Evolutionary conservation across 108 stramenopile species (phyloP).

Genomic region (Pseudonitzschia pungens): DNA sequence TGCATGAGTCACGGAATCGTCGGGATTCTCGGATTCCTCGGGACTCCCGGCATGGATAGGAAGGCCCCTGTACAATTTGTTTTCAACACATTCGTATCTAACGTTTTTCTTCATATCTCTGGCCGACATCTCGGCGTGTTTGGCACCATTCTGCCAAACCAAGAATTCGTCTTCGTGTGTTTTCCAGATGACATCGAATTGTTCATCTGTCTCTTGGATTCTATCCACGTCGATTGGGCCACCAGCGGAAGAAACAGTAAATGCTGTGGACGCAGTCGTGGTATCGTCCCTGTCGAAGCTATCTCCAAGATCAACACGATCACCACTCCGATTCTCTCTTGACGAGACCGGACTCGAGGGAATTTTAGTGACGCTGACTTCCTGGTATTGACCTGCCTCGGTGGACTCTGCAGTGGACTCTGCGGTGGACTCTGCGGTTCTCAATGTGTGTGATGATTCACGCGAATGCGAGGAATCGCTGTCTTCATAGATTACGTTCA

Average conservation of each 20-base stretch:
- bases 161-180: conserved; percentile 13
- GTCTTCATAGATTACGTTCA: neutral
- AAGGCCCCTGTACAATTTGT: neutral
- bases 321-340: neutral
- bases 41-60: neutral
- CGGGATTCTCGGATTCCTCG: neutral
- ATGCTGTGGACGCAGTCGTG: neutral
- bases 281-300: neutral
- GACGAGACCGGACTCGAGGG: neutral
- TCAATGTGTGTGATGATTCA: neutral
- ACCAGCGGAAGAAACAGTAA: neutral
- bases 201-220: neutral
- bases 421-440: neutral
- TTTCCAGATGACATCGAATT: conserved; percentile 1
- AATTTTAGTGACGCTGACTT: neutral
- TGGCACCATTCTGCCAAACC: neutral
- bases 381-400: neutral
- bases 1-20: neutral
- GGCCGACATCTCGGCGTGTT: neutral
- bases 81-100: neutral
- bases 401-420: neutral
- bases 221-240: neutral
- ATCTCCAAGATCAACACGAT: neutral
- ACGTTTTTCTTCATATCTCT: neutral
- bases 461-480: neutral